These are phyloP conservation scores for Paraglomus occultum DNA, from an alignment of 192 early-diverging fungal genomes.

Conservation along the genomic window DNA sequence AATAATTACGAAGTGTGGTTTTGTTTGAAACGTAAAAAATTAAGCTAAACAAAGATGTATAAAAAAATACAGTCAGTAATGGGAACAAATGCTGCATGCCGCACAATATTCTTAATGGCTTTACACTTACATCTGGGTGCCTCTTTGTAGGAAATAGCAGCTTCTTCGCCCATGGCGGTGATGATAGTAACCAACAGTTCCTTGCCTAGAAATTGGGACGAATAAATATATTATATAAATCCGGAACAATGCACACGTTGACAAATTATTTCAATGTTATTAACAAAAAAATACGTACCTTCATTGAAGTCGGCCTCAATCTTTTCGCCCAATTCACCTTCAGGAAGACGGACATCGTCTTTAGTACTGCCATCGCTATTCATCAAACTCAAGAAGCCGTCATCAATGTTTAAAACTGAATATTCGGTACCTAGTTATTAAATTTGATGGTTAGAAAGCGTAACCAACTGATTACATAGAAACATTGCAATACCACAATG, in stretches of 20 bases:
- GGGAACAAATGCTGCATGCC: too few relatives aligned
- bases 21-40: too few relatives aligned
- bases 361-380: constrained; percentile 72
- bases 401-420: constrained; percentile 82
- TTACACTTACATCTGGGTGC: constrained; percentile 47
- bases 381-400: constrained; percentile 91
- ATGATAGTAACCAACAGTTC: constrained; percentile 86
- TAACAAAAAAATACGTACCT: constrained; percentile 45
- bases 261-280: background rate
- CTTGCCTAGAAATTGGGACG: constrained; percentile 45
- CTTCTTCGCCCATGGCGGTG: constrained; percentile 91
- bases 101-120: too few relatives aligned
- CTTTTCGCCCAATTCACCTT: constrained; percentile 75
- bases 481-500: background rate
- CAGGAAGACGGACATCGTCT: constrained; percentile 96
- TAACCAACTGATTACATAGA: background rate
- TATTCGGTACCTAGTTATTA: constrained; percentile 56
- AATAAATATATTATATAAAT: background rate
- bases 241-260: background rate
- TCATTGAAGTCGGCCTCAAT: constrained; percentile 71
- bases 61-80: too few relatives aligned
- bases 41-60: too few relatives aligned
- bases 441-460: background rate
- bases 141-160: constrained; percentile 78
- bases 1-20: too few relatives aligned